A percentile compares a stretch with the other conserved stretches of the same genome.
Evolutionary conservation across 352 stramenopile genomes (phyloP).

Genomic region (Globisporangium splendens): DNA sequence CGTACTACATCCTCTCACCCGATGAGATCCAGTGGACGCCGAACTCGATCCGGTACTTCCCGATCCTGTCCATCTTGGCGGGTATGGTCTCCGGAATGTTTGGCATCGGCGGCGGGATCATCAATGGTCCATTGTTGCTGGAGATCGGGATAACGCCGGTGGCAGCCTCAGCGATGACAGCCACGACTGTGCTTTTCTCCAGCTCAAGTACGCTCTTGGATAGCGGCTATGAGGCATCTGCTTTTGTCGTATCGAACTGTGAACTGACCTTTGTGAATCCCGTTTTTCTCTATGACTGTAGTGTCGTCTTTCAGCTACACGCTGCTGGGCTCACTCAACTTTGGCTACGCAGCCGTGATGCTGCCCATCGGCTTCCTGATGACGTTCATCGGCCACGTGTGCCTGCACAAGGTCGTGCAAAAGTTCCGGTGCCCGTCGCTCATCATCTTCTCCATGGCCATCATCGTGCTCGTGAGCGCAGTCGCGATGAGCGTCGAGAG

Average conservation of each 20-base stretch:
- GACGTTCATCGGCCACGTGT: constrained; percentile 56
- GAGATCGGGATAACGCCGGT: constrained; percentile 88
- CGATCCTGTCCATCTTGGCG: constrained; percentile 83
- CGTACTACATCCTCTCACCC: constrained; percentile 41
- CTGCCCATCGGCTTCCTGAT: constrained; percentile 56
- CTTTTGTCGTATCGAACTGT: neutral
- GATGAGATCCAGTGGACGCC: constrained; percentile 43
- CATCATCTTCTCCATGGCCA: constrained; percentile 70
- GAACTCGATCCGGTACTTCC: constrained; percentile 82
- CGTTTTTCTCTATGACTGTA: constrained; percentile 11
- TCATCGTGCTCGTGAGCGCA: constrained; percentile 58
- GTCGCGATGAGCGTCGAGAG: constrained; percentile 64
- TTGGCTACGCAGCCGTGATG: constrained; percentile 38
- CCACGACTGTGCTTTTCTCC: constrained; percentile 69
- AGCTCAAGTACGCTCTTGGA: constrained; percentile 47
- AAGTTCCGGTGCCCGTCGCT: constrained; percentile 64
- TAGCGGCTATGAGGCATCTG: neutral
- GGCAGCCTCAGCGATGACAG: constrained; percentile 87
- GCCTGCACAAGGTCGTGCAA: constrained; percentile 41
- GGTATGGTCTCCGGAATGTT: constrained; percentile 94
- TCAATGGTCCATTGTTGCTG: constrained; percentile 94
- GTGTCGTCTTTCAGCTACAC: constrained; percentile 69
- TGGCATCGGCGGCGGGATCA: constrained; percentile 93
- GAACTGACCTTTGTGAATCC: constrained; percentile 12
- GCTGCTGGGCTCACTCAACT: constrained; percentile 46